Evolutionary conservation across 331 rosid species (phyloP).

Genomic region (Stylosanthes scabra): DNA sequence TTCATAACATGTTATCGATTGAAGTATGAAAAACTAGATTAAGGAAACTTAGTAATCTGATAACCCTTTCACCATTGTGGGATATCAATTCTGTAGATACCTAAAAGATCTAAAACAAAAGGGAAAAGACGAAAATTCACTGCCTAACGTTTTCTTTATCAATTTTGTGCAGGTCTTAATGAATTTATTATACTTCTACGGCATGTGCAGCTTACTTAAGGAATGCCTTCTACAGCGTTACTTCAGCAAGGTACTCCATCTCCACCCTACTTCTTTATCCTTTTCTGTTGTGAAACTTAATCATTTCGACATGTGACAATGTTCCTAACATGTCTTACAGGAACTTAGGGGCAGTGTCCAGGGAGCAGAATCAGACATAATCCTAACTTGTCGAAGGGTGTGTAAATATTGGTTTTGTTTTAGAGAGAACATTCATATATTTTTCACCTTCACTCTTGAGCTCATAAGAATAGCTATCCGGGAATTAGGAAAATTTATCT

Average conservation of each 20-base stretch:
- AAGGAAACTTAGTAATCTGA: constrained; percentile 18
- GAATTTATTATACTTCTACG: constrained; percentile 78
- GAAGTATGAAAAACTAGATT: constrained; percentile 28
- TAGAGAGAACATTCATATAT: constrained; percentile 1
- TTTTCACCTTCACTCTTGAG: not conserved
- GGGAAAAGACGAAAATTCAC: not conserved
- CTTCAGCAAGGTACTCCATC: constrained; percentile 70
- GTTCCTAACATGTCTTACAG: constrained; percentile 42
- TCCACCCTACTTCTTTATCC: constrained; percentile 5
- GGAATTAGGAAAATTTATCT: not conserved
- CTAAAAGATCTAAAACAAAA: constrained; percentile 10
- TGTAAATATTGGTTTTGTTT: constrained; percentile 36
- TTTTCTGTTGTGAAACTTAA: not conserved
- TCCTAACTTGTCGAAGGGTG: constrained; percentile 80
- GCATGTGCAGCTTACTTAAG: constrained; percentile 81
- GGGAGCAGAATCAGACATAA: constrained; percentile 63
- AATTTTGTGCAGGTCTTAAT: constrained; percentile 59
- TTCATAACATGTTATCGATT: constrained; percentile 20
- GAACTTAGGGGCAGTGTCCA: constrained; percentile 76
- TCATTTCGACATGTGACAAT: constrained; percentile 20
- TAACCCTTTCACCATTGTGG: not conserved
- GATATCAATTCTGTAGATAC: not conserved
- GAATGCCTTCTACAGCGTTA: constrained; percentile 89
- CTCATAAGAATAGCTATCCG: not conserved
- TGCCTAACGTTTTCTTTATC: constrained; percentile 19